Percentiles rank a stretch among this genome's conserved stretches.
Conservation (phyloP, 1,284 basidiomycete species). For the Cryptococcus sp. region DNA sequence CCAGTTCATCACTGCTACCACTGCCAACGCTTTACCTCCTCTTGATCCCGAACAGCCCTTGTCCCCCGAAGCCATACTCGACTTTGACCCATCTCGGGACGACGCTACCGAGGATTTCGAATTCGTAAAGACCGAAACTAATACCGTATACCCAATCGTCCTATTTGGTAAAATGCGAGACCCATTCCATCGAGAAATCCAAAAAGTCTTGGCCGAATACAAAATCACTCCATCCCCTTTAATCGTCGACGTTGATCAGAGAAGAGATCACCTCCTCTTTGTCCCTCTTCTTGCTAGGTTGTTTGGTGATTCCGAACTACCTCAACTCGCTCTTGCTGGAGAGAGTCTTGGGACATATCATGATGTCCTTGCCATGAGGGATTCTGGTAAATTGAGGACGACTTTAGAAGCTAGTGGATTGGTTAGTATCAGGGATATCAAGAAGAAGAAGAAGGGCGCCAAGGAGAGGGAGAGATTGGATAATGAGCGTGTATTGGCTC, state of each 20-base stretch:
- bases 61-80: conserved; percentile 72
- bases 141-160: conserved; percentile 70
- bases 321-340: conserved; percentile 68
- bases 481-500: conserved; percentile 30
- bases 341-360: conserved; percentile 56
- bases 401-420: conserved; percentile 59
- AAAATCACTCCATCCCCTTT: conserved; percentile 63
- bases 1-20: conserved; percentile 66
- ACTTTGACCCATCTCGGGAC: conserved; percentile 67
- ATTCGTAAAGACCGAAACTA: conserved; percentile 52
- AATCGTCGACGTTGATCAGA: conserved; percentile 68
- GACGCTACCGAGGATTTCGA: conserved; percentile 51
- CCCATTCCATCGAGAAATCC: conserved; percentile 58
- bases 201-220: conserved; percentile 58
- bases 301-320: conserved; percentile 58
- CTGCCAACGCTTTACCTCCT: conserved; percentile 70
- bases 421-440: conserved; percentile 49
- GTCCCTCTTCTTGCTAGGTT: conserved; percentile 56
- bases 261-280: conserved; percentile 55
- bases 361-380: conserved; percentile 54
- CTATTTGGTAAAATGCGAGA: conserved; percentile 67
- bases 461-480: conserved; percentile 37
- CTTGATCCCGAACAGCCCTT: conserved; percentile 64
- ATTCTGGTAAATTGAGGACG: conserved; percentile 53
- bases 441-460: conserved; percentile 53